Conservation (phyloP, 1,139 yeast species). For the Yamadazyma songkhlaensis region DNA sequence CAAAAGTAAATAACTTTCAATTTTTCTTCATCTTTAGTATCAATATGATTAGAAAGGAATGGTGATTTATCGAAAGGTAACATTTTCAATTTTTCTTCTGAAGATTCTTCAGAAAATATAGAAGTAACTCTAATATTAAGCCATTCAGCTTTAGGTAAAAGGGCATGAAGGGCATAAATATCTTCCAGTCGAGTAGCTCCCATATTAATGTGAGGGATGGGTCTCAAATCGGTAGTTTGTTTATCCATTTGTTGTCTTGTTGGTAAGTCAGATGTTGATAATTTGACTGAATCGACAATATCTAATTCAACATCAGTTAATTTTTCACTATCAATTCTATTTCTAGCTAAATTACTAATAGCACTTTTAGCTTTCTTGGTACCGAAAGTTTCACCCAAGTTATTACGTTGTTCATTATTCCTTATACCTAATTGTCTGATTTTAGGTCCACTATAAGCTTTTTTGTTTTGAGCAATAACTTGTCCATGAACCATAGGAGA, state of each 20-base stretch:
- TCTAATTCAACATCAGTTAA: slow-evolving; percentile 73
- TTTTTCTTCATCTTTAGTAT: slow-evolving; percentile 50
- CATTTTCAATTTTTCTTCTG: slow-evolving; percentile 47
- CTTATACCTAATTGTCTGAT: slow-evolving; percentile 57
- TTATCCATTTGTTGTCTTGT: slow-evolving; percentile 57
- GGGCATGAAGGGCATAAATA: slow-evolving; percentile 67
- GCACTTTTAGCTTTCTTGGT: slow-evolving; percentile 95
- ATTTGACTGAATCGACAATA: slow-evolving; percentile 76
- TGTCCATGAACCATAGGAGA: slow-evolving; percentile 57
- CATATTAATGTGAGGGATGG: slow-evolving; percentile 74
- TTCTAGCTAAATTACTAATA: slow-evolving; percentile 74
- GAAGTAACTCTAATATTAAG: slow-evolving; percentile 59
- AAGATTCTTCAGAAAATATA: slow-evolving; percentile 49
- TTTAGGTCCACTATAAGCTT: slow-evolving; percentile 56
- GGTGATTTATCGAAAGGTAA: slow-evolving; percentile 60
- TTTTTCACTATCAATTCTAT: slow-evolving; percentile 81
- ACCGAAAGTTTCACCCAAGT: slow-evolving; percentile 95
- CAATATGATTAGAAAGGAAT: slow-evolving; percentile 51
- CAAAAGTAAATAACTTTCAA: slow-evolving; percentile 74
- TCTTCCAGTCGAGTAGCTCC: slow-evolving; percentile 82
- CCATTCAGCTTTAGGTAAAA: slow-evolving; percentile 70
- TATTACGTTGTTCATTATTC: slow-evolving; percentile 62
- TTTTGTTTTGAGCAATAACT: slow-evolving; percentile 54
- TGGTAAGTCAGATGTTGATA: slow-evolving; percentile 71
- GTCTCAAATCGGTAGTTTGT: slow-evolving; percentile 62